Evolutionary conservation across 23 red algal species (phyloP), one percentile per base, ranked within the genome.

Genomic region (Agarophyton chilense): DNA sequence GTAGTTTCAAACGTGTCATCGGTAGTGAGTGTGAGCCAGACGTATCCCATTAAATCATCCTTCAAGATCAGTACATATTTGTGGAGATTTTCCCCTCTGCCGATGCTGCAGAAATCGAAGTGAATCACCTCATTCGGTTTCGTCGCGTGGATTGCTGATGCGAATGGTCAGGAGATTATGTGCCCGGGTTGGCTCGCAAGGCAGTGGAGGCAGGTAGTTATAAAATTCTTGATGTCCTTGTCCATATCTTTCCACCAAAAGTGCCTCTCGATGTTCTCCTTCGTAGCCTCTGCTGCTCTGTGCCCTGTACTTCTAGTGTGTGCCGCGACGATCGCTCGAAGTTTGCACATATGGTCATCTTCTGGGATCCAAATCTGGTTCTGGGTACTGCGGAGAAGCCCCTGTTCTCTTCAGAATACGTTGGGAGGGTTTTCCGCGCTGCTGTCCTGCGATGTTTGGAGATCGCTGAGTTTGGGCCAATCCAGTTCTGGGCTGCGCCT

Each of bases 341-440:
- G 17, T 33, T 71, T 38, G 31, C 39, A 18, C 4, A 36, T 1
- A 4, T 14, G 10, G 58, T 71, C 61, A 31, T 70, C 33, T 50
- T 45, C 36, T n/a, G 81, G 81, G 3, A 86, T 51, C 81, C 63
- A 86, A 2, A 86, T 2, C 4, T 10, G 31, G 8, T 34, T 60
- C 32, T 47, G 10, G 7, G 5, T 24, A 38, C 46, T 34, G 16
- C 72, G 36, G 9, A 70, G 21, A 24, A 57, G 8, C 24, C 42
- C 36, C 4, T 72, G 13, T 3, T 4, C 17, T 13, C 22, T 51
- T 52, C 52, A 8, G 5, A 72, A 72, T 3, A 52, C 58, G 10
- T 26, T 5, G 7, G 61, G 58, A 19, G 64, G 11, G 4, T 72
- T 51, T 31, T 54, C 2, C 31, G 38, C n/a, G 10, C 5, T 52